A percentile compares a stretch with the other conserved stretches of the same genome.
Evolutionary conservation across 2,329 filamentous ascomycete genomes (phyloP).

Genomic region (Whalleya microplaca): DNA sequence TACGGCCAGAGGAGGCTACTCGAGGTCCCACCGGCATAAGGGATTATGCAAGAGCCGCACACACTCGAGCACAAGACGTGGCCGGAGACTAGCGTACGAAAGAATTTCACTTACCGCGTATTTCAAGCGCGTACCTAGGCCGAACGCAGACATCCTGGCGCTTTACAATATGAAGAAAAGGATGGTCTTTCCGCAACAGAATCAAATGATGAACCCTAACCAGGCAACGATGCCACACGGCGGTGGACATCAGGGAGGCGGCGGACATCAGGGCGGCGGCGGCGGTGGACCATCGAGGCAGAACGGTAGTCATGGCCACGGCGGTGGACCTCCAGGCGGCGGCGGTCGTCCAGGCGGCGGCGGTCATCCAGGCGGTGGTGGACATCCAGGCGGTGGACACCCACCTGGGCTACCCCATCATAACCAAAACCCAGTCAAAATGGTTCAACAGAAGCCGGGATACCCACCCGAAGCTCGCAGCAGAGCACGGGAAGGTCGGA

Average conservation of each 20-base stretch:
- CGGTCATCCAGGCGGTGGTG: not conserved
- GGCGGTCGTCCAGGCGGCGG: not conserved
- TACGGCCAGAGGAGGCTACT: not conserved
- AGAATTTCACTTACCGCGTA: slow-evolving; percentile 49
- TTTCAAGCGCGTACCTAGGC: slow-evolving; percentile 46
- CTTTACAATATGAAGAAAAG: slow-evolving; percentile 28
- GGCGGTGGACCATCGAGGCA: not conserved
- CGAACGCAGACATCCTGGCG: slow-evolving; percentile 33
- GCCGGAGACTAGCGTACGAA: slow-evolving; percentile 41
- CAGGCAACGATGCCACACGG: not conserved
- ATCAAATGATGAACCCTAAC: not conserved
- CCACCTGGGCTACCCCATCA: not conserved
- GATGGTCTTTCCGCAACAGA: not conserved
- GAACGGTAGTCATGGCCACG: not conserved
- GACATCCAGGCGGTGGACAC: not conserved
- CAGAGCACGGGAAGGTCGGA: slow-evolving; percentile 1
- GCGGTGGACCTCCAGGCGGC: not conserved
- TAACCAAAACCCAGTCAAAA: not conserved
- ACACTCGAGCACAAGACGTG: slow-evolving; percentile 37
- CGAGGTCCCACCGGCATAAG: slow-evolving; percentile 8
- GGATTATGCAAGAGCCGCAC: slow-evolving; percentile 32
- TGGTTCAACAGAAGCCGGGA: not conserved
- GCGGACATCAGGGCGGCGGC: too few relatives aligned
- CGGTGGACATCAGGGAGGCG: not conserved
- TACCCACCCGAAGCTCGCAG: not conserved